Evolutionary conservation across 192 early-diverging fungal genomes (phyloP).

Genomic region (Entophlyctis helioformis): DNA sequence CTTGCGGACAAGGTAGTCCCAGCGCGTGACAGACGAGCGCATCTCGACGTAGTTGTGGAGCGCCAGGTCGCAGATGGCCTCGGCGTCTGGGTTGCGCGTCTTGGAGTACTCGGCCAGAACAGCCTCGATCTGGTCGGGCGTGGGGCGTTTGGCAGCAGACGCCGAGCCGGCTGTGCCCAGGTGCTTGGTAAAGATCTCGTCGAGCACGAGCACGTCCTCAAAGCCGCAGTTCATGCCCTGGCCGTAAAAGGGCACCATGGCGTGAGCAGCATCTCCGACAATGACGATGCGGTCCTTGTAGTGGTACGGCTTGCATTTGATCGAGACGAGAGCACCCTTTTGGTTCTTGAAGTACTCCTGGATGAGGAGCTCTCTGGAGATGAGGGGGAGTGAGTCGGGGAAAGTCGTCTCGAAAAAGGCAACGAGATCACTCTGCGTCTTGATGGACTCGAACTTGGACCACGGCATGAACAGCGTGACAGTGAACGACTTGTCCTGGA

Average conservation of each 20-base stretch:
- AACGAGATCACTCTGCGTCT: constrained; percentile 45
- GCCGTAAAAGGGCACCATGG: constrained; percentile 98
- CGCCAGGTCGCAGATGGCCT: constrained; percentile 86
- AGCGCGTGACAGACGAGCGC: constrained; percentile 68
- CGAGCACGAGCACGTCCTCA: constrained; percentile 73
- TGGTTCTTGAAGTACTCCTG: constrained; percentile 75
- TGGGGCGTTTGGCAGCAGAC: constrained; percentile 15
- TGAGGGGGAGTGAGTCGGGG: constrained; percentile 61
- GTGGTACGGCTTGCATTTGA: constrained; percentile 82
- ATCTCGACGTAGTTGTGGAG: constrained; percentile 93
- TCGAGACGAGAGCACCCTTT: constrained; percentile 67
- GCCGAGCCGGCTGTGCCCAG: constrained; percentile 10
- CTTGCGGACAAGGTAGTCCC: constrained; percentile 65
- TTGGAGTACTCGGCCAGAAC: constrained; percentile 67
- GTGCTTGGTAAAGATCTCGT: constrained; percentile 30
- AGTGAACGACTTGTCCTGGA: constrained; percentile 82
- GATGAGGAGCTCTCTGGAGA: constrained; percentile 60
- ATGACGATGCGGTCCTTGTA: constrained; percentile 65
- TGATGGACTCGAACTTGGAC: constrained; percentile 62
- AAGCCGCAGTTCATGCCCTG: constrained; percentile 98
- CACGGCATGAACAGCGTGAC: constrained; percentile 96
- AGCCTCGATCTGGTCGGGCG: constrained; percentile 20
- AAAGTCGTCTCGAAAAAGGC: constrained; percentile 67
- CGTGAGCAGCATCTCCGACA: constrained; percentile 91
- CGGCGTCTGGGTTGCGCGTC: constrained; percentile 58